Base-by-base conservation (phyloP, 176 grass and related monocot species). In the Musa itinerans region DNA sequence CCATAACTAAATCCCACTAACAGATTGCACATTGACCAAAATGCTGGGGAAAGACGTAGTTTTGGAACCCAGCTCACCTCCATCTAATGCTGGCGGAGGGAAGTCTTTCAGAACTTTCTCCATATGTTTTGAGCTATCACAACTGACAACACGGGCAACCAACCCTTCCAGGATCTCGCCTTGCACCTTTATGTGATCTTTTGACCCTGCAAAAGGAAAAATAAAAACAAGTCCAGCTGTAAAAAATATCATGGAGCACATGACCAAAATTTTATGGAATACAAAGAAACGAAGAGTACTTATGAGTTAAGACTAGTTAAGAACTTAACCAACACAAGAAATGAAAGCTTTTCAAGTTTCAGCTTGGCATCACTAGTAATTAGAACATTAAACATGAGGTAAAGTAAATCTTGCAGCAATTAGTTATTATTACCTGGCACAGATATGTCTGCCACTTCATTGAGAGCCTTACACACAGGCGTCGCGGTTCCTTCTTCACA, bases 161-260 rank as follows among this genome's bases (percentile, higher is more conserved):
- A 98, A 79, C 78, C 94, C 94, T 89, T 98, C 94, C 76, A 98
- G 83, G 53, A 98, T 93, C 81, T 98, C 94, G 76, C 94, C 94
- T 76, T 98, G 94, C 55, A 93, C 86, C 61, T 87, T 78, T 71
- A 91, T 82, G 73, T 98, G 94, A 87, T 93, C 90, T 86, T 93
- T 93, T 57, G 94, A 93, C 12, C 86, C 90, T 98, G 80, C 9
- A 79, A 73, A 53, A 50, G 74, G 71, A 83, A 50, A 26, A 70
- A 80, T 8, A 53, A 51, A 9, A 24, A 65, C 21, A 65, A 10
- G 6, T 1, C 21, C n/a, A 63, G 10, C 27, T 10, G 23, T 11
- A 3, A 1, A n/a, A 15, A 20, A 51, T 12, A 51, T 27, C 21
- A 29, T 9, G 25, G 26, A 27, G 14, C 53, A 27, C 11, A 14